Evolutionary conservation across 805 yeast genomes (phyloP).

Genomic region (Metschnikowia cerradonensis): DNA sequence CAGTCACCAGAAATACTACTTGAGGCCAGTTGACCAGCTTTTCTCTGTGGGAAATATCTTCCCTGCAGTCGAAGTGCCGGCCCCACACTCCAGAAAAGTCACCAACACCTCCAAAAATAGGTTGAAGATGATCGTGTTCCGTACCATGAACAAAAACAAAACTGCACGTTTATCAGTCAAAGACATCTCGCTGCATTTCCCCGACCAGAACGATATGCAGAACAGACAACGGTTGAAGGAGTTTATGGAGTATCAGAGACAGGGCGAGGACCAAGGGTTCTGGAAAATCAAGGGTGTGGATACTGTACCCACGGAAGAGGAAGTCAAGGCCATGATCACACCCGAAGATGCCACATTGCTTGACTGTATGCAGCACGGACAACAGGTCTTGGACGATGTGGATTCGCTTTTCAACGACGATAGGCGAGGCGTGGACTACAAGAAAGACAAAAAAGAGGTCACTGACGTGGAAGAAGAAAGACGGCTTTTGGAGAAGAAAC

Average conservation of each 20-base stretch:
- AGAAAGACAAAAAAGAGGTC: constrained; percentile 29
- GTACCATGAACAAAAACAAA: constrained; percentile 74
- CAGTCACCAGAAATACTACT: constrained; percentile 60
- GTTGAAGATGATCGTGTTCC: constrained; percentile 86
- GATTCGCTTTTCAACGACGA: constrained; percentile 48
- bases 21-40: constrained; percentile 65
- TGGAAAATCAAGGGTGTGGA: constrained; percentile 77
- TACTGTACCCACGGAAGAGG: constrained; percentile 69
- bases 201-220: constrained; percentile 97
- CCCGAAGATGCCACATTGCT: constrained; percentile 88
- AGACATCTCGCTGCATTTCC: constrained; percentile 88
- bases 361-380: constrained; percentile 94
- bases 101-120: constrained; percentile 90
- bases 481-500: constrained; percentile 23
- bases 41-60: constrained; percentile 89
- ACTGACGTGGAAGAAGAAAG: constrained; percentile 19
- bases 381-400: constrained; percentile 78
- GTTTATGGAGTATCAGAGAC: constrained; percentile 94
- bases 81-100: constrained; percentile 95
- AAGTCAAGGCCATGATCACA: constrained; percentile 72
- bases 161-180: constrained; percentile 74
- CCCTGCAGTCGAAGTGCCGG: constrained; percentile 94
- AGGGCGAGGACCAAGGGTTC: constrained; percentile 89
- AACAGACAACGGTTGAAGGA: constrained; percentile 92
- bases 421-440: constrained; percentile 23